Conservation (phyloP, 2,329 filamentous ascomycete species). For the Pyricularia sp. region DNA sequence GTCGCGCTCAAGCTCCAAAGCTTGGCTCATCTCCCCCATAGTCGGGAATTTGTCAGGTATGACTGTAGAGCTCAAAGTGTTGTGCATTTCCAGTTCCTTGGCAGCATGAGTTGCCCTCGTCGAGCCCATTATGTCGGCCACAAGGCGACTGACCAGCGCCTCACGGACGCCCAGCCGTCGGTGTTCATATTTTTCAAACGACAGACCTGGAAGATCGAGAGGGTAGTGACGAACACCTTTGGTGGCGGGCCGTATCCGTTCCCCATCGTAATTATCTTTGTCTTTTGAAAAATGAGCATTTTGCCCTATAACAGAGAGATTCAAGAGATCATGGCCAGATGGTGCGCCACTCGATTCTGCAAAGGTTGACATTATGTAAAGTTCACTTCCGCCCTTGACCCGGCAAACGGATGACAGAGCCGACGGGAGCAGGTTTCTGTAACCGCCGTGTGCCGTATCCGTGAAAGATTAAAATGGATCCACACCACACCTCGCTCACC, state of each 20-base stretch:
- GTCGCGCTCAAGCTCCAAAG: neutral
- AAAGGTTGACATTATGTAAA: neutral
- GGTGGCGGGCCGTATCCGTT: neutral
- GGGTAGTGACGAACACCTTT: slow-evolving; percentile 19
- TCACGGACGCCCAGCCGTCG: slow-evolving; percentile 20
- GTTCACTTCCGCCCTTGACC: neutral
- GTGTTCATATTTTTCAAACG: slow-evolving; percentile 23
- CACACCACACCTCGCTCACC: neutral
- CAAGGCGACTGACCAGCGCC: slow-evolving; percentile 20
- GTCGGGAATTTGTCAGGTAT: neutral
- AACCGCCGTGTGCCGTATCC: neutral
- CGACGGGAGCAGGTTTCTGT: neutral
- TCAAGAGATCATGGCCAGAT: neutral
- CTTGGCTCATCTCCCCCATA: neutral
- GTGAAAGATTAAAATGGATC: neutral
- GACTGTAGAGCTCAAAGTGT: neutral
- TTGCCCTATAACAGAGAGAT: neutral
- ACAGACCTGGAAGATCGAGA: slow-evolving; percentile 20
- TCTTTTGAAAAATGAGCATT: neutral
- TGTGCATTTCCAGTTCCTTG: neutral
- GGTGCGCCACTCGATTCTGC: neutral
- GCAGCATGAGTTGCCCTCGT: slow-evolving; percentile 4
- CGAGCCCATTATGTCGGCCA: slow-evolving; percentile 20
- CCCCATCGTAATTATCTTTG: neutral
- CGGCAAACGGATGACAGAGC: neutral